Evolutionary conservation across 805 yeast species (phyloP).

Genomic region (Ascoidea tarda): DNA sequence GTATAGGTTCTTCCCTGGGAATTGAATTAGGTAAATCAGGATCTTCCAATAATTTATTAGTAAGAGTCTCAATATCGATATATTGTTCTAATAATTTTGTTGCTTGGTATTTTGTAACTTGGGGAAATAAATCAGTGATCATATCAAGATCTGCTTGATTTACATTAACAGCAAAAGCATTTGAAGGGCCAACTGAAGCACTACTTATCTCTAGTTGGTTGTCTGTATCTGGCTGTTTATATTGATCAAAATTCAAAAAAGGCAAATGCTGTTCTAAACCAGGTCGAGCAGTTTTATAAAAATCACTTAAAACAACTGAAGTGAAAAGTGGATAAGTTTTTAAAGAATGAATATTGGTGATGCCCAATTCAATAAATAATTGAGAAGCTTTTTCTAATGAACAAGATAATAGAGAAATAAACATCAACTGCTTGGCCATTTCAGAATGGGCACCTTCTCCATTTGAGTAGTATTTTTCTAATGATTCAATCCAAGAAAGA

Average conservation of each 20-base stretch:
- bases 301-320: constrained; percentile 33
- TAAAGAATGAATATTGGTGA: constrained; percentile 28
- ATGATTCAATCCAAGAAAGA: constrained; percentile 38
- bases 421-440: constrained; percentile 30
- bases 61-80: constrained; percentile 38
- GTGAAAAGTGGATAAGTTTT: constrained; percentile 39
- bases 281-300: constrained; percentile 32
- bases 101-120: constrained; percentile 32
- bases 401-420: constrained; percentile 37
- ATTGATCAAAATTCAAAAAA: constrained; percentile 21
- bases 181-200: background rate
- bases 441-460: constrained; percentile 40
- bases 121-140: constrained; percentile 52
- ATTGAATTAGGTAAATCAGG: constrained; percentile 29
- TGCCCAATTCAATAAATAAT: constrained; percentile 28
- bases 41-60: constrained; percentile 47
- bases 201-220: background rate
- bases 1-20: constrained; percentile 16
- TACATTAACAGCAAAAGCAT: constrained; percentile 1
- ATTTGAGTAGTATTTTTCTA: constrained; percentile 43
- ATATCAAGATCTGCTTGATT: constrained; percentile 24
- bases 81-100: constrained; percentile 32
- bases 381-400: constrained; percentile 27
- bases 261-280: constrained; percentile 37
- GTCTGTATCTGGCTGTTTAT: background rate